Evolutionary conservation across 805 yeast genomes (phyloP), one percentile per base, ranked within the genome.

Genomic region (Candida caryicola): DNA sequence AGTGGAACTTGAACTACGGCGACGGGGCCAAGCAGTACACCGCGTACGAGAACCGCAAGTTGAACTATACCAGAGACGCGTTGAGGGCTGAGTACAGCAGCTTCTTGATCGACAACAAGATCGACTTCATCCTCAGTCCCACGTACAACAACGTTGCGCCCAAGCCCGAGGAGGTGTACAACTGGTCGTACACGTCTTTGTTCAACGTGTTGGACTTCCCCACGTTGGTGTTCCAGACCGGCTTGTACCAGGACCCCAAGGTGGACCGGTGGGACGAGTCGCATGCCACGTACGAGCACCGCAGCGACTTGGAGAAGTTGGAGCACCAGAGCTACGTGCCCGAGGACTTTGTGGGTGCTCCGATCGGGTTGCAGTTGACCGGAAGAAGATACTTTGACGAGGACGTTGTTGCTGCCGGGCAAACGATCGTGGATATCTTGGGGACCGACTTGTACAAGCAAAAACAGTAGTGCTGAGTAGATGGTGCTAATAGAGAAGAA

Each of bases 111-210:
- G 58, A 71, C 17, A 69, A 79, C 52, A 71, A 73, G 36, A 71
- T 84, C 33, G 90, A 85, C 52, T 76, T 81, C 51, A 71, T 85
- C 42, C 60, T 85, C 31, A 74, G 83, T 36, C 90, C 91, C 43
- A 74, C 80, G 5, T 79, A 81, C 59, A 76, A 74, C 39, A 82
- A 82, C 45, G 81, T 79, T 35, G 87, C 93, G n/a, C 86, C 88
- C 31, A 73, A 71, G 37, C 77, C 83, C 16, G 76, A 74, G 33
- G 69, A 73, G 36, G 73, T 82, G 5, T 76, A 74, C 57, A 82
- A 82, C 60, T 85, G 93, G 90, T 84, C 90, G 3, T 85, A 85
- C 67, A 83, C 91, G 4, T 64, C 88, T 2, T 69, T 82, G 45
- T 85, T 79, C 76, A 85, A 85, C 62, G 54, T 84, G 41, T 59